A percentile compares a stretch with the other conserved stretches of the same genome.
Conservation (phyloP, 495 filamentous ascomycete species). For the Tuber indicum region DNA sequence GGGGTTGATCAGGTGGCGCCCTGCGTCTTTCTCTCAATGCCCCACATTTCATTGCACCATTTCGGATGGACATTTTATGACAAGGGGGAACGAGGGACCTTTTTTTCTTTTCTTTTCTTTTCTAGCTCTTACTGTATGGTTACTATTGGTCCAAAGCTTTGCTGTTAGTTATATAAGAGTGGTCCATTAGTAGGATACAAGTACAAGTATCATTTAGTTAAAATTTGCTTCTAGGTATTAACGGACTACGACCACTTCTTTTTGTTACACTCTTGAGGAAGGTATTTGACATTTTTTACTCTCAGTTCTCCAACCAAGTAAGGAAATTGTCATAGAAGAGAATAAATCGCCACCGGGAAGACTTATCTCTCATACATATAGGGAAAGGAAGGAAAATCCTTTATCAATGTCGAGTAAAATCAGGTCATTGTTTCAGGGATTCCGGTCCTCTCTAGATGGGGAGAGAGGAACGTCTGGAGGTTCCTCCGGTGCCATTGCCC, state of each 20-base stretch:
- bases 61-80: neutral
- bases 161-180: neutral
- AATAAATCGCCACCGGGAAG: neutral
- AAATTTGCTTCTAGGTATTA: neutral
- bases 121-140: neutral
- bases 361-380: neutral
- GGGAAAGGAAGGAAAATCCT: neutral
- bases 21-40: neutral
- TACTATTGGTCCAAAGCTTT: neutral
- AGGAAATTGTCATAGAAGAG: neutral
- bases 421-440: constrained; percentile 27
- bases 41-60: neutral
- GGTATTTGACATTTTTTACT: neutral
- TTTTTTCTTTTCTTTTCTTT: constrained; percentile 1
- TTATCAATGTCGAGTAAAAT: constrained; percentile 31
- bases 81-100: neutral
- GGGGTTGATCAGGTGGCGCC: constrained; percentile 1
- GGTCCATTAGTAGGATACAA: neutral
- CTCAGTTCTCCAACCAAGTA: neutral
- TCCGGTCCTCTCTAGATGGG: constrained; percentile 18
- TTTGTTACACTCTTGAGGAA: neutral
- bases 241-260: neutral
- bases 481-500: constrained; percentile 18
- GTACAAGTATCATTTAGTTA: neutral
- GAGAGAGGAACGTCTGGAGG: constrained; percentile 9